Percentiles rank a stretch among this genome's conserved stretches.
Evolutionary conservation across 345 rosid species (phyloP).

Genomic region (Hirschfeldia incana): DNA sequence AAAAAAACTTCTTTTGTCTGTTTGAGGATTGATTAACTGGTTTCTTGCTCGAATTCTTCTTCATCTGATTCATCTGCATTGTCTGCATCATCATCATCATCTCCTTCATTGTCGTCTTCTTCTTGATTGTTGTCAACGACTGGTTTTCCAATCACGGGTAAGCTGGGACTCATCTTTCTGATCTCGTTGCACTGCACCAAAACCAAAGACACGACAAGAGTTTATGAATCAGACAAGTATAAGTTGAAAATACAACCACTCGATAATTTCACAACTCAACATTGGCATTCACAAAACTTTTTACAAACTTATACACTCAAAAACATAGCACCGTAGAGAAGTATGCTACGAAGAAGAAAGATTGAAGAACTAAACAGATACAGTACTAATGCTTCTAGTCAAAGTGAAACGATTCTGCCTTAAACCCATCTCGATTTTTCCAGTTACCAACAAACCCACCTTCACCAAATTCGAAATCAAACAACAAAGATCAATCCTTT

Average conservation of each 20-base stretch:
- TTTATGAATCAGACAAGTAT: no score
- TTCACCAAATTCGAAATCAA: no score
- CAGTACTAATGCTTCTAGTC: no score
- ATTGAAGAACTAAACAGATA: no score
- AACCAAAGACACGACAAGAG: background rate
- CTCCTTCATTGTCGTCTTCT: slow-evolving; percentile 74
- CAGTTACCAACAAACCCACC: no score
- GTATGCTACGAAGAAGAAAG: no score
- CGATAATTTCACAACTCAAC: no score
- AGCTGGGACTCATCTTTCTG: slow-evolving; percentile 60
- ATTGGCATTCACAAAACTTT: background rate
- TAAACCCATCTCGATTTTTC: background rate
- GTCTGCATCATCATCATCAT: slow-evolving; percentile 87
- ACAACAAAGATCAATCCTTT: no score
- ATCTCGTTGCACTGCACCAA: slow-evolving; percentile 75
- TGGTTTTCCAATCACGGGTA: slow-evolving; percentile 71
- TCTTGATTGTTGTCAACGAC: slow-evolving; percentile 68
- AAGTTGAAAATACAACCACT: no score
- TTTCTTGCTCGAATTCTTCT: slow-evolving; percentile 96
- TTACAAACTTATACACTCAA: no score
- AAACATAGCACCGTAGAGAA: no score
- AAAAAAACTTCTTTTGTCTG: background rate
- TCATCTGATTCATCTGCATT: slow-evolving; percentile 94
- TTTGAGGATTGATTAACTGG: slow-evolving; percentile 35
- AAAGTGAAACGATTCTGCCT: background rate